Evolutionary conservation across 2,329 filamentous ascomycete genomes (phyloP), one percentile per base, ranked within the genome.

Genomic region (Meredithiella fracta): DNA sequence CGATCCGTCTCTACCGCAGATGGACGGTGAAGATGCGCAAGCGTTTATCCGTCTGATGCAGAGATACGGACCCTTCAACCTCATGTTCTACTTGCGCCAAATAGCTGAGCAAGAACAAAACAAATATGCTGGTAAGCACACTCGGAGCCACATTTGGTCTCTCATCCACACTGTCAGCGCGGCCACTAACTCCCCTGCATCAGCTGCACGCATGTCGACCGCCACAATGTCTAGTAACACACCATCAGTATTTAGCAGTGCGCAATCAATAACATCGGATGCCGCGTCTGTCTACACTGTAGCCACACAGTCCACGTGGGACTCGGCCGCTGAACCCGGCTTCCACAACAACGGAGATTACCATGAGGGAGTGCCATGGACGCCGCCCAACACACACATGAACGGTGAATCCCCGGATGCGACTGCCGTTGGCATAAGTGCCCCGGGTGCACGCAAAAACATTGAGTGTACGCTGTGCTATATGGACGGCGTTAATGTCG

Each of bases 391-490:
- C 42, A 52, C 47, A 15, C 53, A 50, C 22, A 42, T 47, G 42
- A 53, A 51, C 11, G 22, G 53, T 15, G 57, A 60, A 34, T 54
- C 58, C 9, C 57, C 59, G 6, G 60, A 60, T 52, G 57, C 54
- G n/a, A n/a, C n/a, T 20, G 47, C 52, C 26, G 51, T 52, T 34
- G 51, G 58, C 8, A 25, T 54, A 6, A 51, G 29, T 1, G 20
- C 68, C 65, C n/a, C 60, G 53, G 23, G 54, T 47, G 34, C 44
- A 20, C 58, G 59, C 23, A 63, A 63, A 37, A 58, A 60, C 29
- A 63, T 63, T 40, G 62, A 72, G 62, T 73, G 70, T 60, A 70
- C 70, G 26, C 70, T 73, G 64, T 73, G 70, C 62, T 71, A 69
- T 59, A 62, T 72, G 44, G 69, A 73, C 62, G 69, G 68, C 63